Base-by-base conservation (phyloP, 228 moss, liverwort and hornwort genomes). In the Sphagnum magellanicum region DNA sequence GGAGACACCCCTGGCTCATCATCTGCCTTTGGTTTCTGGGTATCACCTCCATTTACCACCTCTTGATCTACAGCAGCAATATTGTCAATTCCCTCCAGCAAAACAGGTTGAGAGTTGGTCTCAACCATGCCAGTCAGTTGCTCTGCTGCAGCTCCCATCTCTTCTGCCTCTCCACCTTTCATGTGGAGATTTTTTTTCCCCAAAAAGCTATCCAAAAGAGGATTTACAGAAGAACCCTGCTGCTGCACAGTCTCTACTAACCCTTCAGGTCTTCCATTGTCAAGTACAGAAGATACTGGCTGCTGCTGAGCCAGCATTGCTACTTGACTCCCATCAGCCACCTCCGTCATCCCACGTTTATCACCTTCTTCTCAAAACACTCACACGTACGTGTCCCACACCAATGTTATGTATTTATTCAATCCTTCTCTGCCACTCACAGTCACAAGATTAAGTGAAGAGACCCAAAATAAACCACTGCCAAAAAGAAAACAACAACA, bases 281-380 rank as follows among this genome's bases (percentile, higher is more conserved):
- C 79, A 5, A 60, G 59, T 5, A 61, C 60, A 57, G 77, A 60
- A 6, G 69, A 70, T 59, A 77, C 82, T 75, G 77, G 73, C 51
- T 73, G 50, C 73, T 77, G 73, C 51, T 73, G 50, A 70, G 79
- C 77, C 68, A 79, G 73, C 86, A 86, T 82, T 75, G 75, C 75
- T 74, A 69, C 79, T 77, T 69, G 51, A 67, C 73, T 82, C 77
- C 86, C 86, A 86, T 86, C 69, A 61, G 79, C 75, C 52, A 82
- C 73, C 52, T 86, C 79, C 69, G 82, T 82, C 86, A 82, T 86
- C 61, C 71, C 82, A 73, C 71, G 75, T 75, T 67, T 61, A 69
- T 67, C 50, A 12, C 55, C 12, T 55, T 55, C 32, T 32, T 32
- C 32, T 32, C 32, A 32, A 32, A 32, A 32, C 32, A 32, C 32